Evolutionary conservation across 2,329 filamentous ascomycete species (phyloP), one percentile per base, ranked within the genome.

Genomic region (Fusarium sp.): DNA sequence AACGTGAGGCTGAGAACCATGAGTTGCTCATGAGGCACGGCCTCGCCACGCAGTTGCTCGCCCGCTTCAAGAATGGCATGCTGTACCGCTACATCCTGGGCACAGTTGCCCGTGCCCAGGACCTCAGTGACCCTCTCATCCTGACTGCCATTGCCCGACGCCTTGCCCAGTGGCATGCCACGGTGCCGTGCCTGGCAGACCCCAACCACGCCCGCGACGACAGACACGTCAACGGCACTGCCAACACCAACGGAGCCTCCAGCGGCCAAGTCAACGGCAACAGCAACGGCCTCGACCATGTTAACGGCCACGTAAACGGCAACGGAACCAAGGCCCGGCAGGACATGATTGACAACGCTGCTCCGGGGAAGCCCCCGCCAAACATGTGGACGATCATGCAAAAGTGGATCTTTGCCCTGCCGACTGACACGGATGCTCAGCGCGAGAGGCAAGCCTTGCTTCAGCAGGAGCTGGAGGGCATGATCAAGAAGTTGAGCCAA

Each of bases 331-430:
- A 64, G 59, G 68, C 70, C 34, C 75, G 83, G 70, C 79, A 87
- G 78, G 79, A 83, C 61, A 82, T 83, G 57, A 87, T 89, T 68
- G 84, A 87, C 72, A 83, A 84, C 70, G 85, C 89, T 52, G 90
- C 90, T 25, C 91, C 91, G 54, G 90, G 90, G 70, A 94, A 92
- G 80, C 92, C 92, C 6, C 87, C 90, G n/a, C 94, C 95, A 20
- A 98, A 97, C 82, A 86, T 97, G 66, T 99, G 97, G 97, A 95
- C 94, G 8, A 95, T 97, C 37, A 93, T 98, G 89, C 95, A 97
- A 82, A 97, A 95, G 84, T 99, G 97, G 97, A 95, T 98, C 67
- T 86, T 92, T 76, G 96, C 94, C 43, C 87, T 99, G 72, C 95
- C 97, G 14, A 91, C 88, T 62, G 87, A 88, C 66, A 97, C 93